Evolutionary conservation across 352 stramenopile genomes (phyloP), one percentile per base, ranked within the genome.

Genomic region (Globisporangium radiosum): DNA sequence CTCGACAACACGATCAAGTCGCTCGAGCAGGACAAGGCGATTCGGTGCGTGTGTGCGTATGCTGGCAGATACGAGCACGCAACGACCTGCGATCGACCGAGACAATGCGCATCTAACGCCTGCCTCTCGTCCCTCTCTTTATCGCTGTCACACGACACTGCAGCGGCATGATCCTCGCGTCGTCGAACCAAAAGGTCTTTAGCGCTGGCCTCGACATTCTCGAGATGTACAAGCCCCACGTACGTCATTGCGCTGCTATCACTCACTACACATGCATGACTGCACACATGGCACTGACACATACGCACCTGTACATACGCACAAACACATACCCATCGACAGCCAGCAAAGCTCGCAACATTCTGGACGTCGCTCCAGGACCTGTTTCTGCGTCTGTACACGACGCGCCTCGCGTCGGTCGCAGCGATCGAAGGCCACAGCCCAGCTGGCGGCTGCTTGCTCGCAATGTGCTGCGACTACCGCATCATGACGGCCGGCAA

Each of bases 401-500:
- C 88, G 47, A 89, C 83, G 36, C 81, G 83, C 10, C 70, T 98
- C 11, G 87, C 89, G 19, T 83, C 79, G 9, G 76, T 98, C 45
- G 89, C 91, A 42, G 87, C 86, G 17, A 95, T 98, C 65, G 81
- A 96, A 63, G 94, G 92, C 10, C 88, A 97, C 73, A 95, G 89
- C 60, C 92, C 92, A 8, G 95, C 95, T 3, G 95, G 87, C 43
- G 95, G 95, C 54, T 98, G 95, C 61, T 73, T 98, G 65, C 72
- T 98, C 43, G 88, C 92, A 19, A 92, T 98, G 79, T 89, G 83
- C 66, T 98, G 91, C 69, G 93, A 98, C 77, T 98, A 96, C 70
- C 85, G 95, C 19, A 73, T 98, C 57, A 97, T 98, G 88, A 81
- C 87, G n/a, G 73, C 64, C 9, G 85, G 81, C 11, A 88, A 91